Evolutionary conservation across 768 basidiomycete species (phyloP).

Genomic region (Mycena leptocephala): DNA sequence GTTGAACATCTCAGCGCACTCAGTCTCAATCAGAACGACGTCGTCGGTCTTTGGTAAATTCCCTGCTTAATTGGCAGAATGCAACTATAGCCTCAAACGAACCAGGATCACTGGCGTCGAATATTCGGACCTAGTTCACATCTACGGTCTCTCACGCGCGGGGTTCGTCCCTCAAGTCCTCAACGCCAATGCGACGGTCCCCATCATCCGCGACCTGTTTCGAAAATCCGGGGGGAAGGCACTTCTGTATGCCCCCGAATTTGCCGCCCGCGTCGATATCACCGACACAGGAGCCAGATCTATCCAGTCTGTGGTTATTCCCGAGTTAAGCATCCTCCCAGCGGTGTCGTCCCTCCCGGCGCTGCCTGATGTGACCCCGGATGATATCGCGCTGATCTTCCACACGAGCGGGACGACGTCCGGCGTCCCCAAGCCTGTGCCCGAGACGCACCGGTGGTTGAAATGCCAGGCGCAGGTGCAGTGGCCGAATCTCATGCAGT

Average conservation of each 20-base stretch:
- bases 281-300: no score
- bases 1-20: not conserved
- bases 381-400: constrained; percentile 44
- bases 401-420: constrained; percentile 48
- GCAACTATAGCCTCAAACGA: no score
- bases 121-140: constrained; percentile 40
- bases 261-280: not conserved
- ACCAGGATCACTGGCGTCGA: constrained; percentile 38
- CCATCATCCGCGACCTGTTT: constrained; percentile 11
- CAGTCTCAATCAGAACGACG: not conserved
- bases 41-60: not conserved
- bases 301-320: not conserved
- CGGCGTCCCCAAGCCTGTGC: constrained; percentile 45
- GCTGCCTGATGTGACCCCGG: constrained; percentile 2
- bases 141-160: constrained; percentile 41
- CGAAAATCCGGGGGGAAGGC: not conserved
- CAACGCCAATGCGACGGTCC: constrained; percentile 7
- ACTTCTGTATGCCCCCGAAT: constrained; percentile 5
- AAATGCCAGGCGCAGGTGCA: constrained; percentile 15
- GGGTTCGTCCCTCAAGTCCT: constrained; percentile 45
- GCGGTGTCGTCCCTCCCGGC: not conserved
- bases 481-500: constrained; percentile 5
- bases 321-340: not conserved
- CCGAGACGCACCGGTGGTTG: constrained; percentile 34
- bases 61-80: no score